phyloP scores from a whole-genome alignment of 177 flowering plant species.

The Vitis hybrid region DNA sequence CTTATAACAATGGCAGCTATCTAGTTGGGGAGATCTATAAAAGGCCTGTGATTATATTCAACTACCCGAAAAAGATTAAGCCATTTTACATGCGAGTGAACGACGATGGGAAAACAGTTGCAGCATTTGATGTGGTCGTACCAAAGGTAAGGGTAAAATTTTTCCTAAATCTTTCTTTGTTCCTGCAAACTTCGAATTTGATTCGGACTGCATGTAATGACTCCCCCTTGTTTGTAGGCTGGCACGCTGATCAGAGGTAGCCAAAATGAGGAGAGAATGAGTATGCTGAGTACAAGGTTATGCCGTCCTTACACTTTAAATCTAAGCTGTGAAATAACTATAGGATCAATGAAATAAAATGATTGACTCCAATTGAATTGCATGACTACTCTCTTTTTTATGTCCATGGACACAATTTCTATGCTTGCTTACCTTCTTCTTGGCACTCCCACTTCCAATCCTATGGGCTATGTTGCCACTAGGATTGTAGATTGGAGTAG shows the following conservation, averaged over 20 bases:
- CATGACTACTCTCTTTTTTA: neutral
- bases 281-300: constrained; percentile 53
- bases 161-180: neutral
- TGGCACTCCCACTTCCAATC: too few relatives aligned
- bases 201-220: neutral
- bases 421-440: too few relatives aligned
- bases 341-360: neutral
- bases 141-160: constrained; percentile 57
- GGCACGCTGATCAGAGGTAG: constrained; percentile 74
- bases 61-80: constrained; percentile 70
- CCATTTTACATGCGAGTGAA: constrained; percentile 71
- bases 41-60: constrained; percentile 65
- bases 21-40: constrained; percentile 68
- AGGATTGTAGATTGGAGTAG: too few relatives aligned
- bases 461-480: too few relatives aligned
- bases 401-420: too few relatives aligned
- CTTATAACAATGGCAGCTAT: constrained; percentile 48
- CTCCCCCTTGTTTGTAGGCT: constrained; percentile 36
- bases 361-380: neutral
- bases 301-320: neutral
- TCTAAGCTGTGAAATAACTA: too few relatives aligned
- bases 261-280: constrained; percentile 83
- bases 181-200: neutral
- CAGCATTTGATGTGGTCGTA: constrained; percentile 71
- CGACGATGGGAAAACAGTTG: constrained; percentile 75